Base-by-base conservation (phyloP, 805 yeast genomes). In the Yarrowia bubula region DNA sequence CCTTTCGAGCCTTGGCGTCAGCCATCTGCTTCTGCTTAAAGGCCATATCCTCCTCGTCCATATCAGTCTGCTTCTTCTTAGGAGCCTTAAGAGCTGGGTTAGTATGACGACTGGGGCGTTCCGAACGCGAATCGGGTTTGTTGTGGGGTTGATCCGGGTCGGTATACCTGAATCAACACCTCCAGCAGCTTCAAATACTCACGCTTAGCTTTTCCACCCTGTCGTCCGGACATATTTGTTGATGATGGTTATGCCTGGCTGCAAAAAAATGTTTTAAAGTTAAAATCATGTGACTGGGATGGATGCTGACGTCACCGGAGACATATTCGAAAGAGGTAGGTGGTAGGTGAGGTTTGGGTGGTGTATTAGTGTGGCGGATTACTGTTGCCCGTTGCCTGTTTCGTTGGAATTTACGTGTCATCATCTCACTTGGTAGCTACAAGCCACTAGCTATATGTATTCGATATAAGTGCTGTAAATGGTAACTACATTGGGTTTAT, bases 161-260 rank as follows among this genome's bases (percentile, higher is more conserved):
- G 13, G 3, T 6, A 11, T 10, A 10, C 38, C 13, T 2, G 13
- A 3, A 9, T 11, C 13, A 35, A 10, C 38, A 35, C 3, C 8
- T 8, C 15, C 18, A 32, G 5, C 8, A 3, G 46, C 14, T n/a
- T 14, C 43, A 15, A 42, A 17, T 42, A 78, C 85, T 67, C 74
- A 80, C 92, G 98, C 86, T 92, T 92, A 67, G 92, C 86, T 77
- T 92, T 92, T 74, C 98, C 98, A 75, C 98, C 98, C 82, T 92
- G 97, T 81, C 97, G 92, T 73, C 96, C 92, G 60, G 97, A 91
- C 97, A 92, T 91, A 50, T 47, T 74, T 55, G 61, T 55, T 55
- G 61, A 55, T 55, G 61, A 55, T 31, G 37, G 61, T 41, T 55
- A 22, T 14, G 47, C 10, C 31, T 11, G 38, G 38, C 15, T 31